Conservation (phyloP, 176 grass and related monocot species). For the Saccharum spontaneum region DNA sequence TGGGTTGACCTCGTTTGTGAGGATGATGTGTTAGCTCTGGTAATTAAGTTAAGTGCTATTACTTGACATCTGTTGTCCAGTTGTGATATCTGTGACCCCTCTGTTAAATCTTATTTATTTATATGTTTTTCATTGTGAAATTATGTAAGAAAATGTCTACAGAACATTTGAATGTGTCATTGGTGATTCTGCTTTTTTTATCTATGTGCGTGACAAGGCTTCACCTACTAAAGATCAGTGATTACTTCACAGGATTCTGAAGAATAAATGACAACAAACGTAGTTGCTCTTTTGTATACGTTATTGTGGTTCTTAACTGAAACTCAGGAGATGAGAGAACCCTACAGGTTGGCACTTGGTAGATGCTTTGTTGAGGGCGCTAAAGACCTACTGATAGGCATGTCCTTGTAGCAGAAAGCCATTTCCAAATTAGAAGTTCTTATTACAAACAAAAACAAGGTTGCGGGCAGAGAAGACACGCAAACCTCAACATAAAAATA, state of each 20-base stretch:
- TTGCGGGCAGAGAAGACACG: not conserved
- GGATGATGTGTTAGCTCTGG: not conserved
- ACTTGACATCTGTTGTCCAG: not conserved
- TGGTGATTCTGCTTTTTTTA: conserved; percentile 11
- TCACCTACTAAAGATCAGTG: not conserved
- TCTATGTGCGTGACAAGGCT: not conserved
- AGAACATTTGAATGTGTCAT: not conserved
- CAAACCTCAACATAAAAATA: conserved; percentile 1
- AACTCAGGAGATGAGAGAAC: not conserved
- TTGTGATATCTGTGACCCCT: not conserved
- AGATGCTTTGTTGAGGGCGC: conserved; percentile 1
- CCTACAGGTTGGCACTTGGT: not conserved
- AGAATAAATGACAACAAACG: not conserved
- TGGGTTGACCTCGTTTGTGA: not conserved
- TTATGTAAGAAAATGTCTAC: not conserved
- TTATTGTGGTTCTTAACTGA: conserved; percentile 15
- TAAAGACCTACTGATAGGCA: not conserved
- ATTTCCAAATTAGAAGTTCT: not conserved
- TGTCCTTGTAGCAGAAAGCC: not conserved
- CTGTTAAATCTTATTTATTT: not conserved
- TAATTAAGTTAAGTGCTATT: not conserved
- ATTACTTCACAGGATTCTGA: not conserved
- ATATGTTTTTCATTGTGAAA: not conserved
- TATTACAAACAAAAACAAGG: not conserved
- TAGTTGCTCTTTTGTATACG: not conserved